phyloP scores from a whole-genome alignment of 202 grass and related monocot genomes.

The Zizania palustris region DNA sequence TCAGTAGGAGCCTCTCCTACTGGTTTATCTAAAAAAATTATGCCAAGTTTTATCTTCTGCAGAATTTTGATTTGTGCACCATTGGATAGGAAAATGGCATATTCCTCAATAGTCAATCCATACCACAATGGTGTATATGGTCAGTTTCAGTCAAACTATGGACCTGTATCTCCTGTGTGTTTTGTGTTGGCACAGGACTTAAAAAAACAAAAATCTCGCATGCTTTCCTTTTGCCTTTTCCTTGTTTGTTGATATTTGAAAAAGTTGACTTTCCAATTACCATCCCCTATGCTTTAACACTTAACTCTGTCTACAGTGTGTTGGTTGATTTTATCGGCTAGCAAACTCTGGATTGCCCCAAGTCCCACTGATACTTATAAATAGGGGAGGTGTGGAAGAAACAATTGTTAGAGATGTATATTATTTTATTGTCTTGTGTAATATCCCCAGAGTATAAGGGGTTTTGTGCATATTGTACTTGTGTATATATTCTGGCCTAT shows the following conservation, averaged over 20 bases:
- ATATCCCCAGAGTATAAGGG: no score
- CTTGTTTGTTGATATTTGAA: not conserved
- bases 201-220: not conserved
- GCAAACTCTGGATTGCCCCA: no score
- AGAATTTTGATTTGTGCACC: conserved; percentile 5
- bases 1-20: no score
- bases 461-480: no score
- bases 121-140: not conserved
- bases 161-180: not conserved
- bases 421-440: no score
- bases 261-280: not conserved
- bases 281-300: not conserved
- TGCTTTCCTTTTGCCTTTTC: not conserved
- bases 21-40: no score
- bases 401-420: no score
- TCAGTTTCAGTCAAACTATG: not conserved
- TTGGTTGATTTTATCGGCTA: no score
- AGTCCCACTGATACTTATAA: no score
- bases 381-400: no score
- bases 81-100: no score
- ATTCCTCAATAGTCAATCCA: not conserved
- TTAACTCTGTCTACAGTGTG: not conserved
- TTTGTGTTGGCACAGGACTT: not conserved
- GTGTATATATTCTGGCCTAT: no score
- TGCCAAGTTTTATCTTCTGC: not conserved